Percentiles rank a stretch among this genome's conserved stretches.
Conservation (phyloP, 345 rosid species). For the Eucalyptus tenuipes region DNA sequence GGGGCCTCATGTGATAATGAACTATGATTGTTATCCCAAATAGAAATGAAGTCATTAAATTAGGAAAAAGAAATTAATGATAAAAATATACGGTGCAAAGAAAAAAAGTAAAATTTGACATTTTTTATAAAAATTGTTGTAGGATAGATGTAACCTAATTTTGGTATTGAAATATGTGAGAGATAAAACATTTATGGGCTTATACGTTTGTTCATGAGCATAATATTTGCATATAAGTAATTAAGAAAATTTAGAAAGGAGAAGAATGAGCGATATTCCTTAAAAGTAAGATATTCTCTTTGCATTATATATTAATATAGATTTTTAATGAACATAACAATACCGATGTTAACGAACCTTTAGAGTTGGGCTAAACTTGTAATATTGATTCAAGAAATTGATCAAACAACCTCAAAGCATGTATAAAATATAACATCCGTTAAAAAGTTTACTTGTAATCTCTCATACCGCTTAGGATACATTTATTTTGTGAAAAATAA, state of each 20-base stretch:
- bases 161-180: neutral
- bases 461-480: neutral
- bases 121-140: neutral
- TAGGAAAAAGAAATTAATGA: neutral
- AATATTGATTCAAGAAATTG: neutral
- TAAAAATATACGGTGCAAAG: neutral
- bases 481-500: neutral
- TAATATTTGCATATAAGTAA: too few relatives aligned
- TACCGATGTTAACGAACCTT: neutral
- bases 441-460: neutral
- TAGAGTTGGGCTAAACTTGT: neutral
- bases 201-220: neutral
- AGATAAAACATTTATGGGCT: neutral
- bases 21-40: neutral
- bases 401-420: neutral
- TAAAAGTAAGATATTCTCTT: neutral
- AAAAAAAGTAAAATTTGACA: neutral
- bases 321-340: neutral
- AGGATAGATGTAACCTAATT: neutral
- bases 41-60: neutral
- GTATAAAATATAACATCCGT: rapidly evolving
- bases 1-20: neutral
- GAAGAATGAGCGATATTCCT: neutral
- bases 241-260: too few relatives aligned
- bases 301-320: neutral